phyloP scores from a whole-genome alignment of 176 grass and related monocot genomes.

The Chloris gayana region DNA sequence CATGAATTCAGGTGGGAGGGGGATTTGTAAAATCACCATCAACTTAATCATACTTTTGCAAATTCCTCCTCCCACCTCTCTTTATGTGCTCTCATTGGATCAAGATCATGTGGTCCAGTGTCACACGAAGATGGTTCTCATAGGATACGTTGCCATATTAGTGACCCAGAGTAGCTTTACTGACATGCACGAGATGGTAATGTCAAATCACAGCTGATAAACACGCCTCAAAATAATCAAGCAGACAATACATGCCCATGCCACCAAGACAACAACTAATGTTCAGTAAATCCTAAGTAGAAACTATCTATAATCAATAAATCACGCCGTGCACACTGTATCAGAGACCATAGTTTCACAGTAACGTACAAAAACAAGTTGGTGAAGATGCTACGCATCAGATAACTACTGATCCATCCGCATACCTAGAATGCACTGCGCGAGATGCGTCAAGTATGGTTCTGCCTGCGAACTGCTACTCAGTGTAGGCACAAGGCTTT shows the following conservation, averaged over 20 bases:
- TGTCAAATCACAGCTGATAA: neutral
- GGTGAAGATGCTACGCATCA: neutral
- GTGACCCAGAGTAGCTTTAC: neutral
- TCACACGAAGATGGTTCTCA: too few species aligned
- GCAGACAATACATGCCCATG: neutral
- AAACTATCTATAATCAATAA: neutral
- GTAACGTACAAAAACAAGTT: neutral
- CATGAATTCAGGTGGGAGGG: too few species aligned
- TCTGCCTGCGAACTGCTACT: slow-evolving; percentile 83
- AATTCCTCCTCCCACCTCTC: too few species aligned
- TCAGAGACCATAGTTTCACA: neutral
- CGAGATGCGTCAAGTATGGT: slow-evolving; percentile 89
- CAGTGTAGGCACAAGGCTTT: slow-evolving; percentile 69
- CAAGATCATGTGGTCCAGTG: too few species aligned
- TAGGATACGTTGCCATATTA: too few species aligned
- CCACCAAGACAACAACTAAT: neutral
- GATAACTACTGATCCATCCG: slow-evolving; percentile 62
- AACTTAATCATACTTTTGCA: too few species aligned
- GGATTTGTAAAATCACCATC: too few species aligned
- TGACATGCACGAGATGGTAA: neutral
- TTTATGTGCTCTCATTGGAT: too few species aligned
- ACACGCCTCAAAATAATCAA: slow-evolving; percentile 7
- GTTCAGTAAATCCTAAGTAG: slow-evolving; percentile 12
- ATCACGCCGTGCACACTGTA: neutral
- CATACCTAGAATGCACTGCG: slow-evolving; percentile 82